Conservation (phyloP, 2,329 filamentous ascomycete species). For the Trichoderma afroharzianum region DNA sequence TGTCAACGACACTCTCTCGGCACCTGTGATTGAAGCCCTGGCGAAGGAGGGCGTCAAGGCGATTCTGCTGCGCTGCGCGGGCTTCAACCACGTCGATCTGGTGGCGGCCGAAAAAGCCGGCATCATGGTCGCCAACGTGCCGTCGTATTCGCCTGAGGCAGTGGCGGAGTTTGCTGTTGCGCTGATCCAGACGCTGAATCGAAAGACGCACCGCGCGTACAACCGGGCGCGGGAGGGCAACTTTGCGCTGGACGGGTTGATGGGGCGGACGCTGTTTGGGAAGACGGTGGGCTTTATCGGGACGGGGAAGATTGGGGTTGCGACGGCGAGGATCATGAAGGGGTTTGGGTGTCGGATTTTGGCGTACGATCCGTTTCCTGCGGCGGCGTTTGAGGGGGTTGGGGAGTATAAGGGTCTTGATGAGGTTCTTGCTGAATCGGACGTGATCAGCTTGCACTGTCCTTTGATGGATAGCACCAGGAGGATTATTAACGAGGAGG, state of each 20-base stretch:
- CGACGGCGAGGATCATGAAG: constrained; percentile 57
- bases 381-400: constrained; percentile 44
- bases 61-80: constrained; percentile 63
- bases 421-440: constrained; percentile 50
- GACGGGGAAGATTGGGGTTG: constrained; percentile 61
- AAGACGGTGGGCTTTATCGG: constrained; percentile 66
- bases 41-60: constrained; percentile 49
- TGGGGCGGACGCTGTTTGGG: constrained; percentile 57
- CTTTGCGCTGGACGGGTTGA: constrained; percentile 61
- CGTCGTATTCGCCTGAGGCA: constrained; percentile 65
- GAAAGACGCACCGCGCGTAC: constrained; percentile 64
- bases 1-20: constrained; percentile 60
- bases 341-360: constrained; percentile 63
- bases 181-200: constrained; percentile 63
- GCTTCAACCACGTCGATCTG: constrained; percentile 66
- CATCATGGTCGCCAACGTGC: constrained; percentile 63
- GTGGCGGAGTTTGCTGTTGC: constrained; percentile 69
- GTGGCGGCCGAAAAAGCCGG: constrained; percentile 49
- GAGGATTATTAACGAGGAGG: constrained; percentile 55
- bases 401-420: constrained; percentile 55
- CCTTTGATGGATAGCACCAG: constrained; percentile 58
- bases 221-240: constrained; percentile 67
- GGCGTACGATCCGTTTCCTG: constrained; percentile 56
- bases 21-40: constrained; percentile 49
- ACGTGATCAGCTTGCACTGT: constrained; percentile 64